phyloP scores from a whole-genome alignment of 306 rosid species.

The Oxytropis ochrocephala region DNA sequence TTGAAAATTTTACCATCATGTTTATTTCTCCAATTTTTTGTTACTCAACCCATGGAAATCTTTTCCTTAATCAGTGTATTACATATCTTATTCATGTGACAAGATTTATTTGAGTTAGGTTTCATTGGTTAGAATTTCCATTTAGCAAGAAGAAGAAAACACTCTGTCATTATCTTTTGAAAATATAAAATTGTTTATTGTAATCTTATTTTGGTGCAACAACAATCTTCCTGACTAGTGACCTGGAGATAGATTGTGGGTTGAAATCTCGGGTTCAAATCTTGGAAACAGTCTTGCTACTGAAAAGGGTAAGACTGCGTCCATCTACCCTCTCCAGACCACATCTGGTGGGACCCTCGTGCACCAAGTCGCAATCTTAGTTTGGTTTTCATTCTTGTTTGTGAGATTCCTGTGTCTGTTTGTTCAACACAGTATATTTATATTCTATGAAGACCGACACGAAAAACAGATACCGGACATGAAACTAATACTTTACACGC shows the following conservation, averaged over 20 bases:
- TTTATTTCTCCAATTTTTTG: neutral
- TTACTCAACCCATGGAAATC: neutral
- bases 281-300: too few relatives aligned
- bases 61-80: neutral
- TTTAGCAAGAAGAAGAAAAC: neutral
- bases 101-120: neutral
- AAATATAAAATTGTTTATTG: neutral
- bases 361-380: too few relatives aligned
- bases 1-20: neutral
- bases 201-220: neutral
- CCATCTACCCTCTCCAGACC: too few relatives aligned
- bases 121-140: neutral
- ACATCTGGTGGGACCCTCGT: too few relatives aligned
- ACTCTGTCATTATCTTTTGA: neutral
- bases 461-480: too few relatives aligned
- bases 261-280: too few relatives aligned
- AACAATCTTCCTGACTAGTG: too few relatives aligned
- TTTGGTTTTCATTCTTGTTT: neutral
- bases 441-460: too few relatives aligned
- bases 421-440: neutral
- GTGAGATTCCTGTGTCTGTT: neutral
- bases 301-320: too few relatives aligned
- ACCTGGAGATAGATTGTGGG: too few relatives aligned
- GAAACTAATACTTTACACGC: too few relatives aligned
- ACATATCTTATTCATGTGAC: neutral